Conservation (phyloP, 768 basidiomycete species). For the Dacryopinax spathularia region DNA sequence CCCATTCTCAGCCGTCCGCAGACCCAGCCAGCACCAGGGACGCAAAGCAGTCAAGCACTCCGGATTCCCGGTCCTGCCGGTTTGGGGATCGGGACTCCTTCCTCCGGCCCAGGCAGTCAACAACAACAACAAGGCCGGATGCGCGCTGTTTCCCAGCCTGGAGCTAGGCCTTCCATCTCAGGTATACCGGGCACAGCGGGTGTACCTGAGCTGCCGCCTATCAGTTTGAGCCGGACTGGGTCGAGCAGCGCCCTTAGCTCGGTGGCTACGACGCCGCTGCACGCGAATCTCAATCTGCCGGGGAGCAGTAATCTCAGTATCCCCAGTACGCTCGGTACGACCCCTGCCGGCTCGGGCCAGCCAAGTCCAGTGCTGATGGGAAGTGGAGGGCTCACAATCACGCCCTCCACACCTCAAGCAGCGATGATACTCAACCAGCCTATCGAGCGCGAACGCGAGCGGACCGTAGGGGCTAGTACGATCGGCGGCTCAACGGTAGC, state of each 20-base stretch:
- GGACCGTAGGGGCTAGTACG: no score
- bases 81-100: neutral
- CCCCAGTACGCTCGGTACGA: conserved; percentile 29
- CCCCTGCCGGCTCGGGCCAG: conserved; percentile 36
- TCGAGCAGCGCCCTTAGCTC: neutral
- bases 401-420: neutral
- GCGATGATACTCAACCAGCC: neutral
- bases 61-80: neutral
- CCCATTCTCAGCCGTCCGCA: neutral
- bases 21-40: neutral
- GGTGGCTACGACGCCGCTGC: conserved; percentile 21
- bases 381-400: conserved; percentile 20
- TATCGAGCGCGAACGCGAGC: neutral
- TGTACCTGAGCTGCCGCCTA: conserved; percentile 38
- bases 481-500: no score
- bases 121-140: conserved; percentile 30
- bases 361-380: conserved; percentile 33
- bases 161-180: conserved; percentile 47
- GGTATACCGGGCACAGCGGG: conserved; percentile 36
- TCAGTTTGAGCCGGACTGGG: neutral
- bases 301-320: conserved; percentile 11
- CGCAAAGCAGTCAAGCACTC: neutral
- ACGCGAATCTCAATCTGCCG: conserved; percentile 16
- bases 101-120: no score
- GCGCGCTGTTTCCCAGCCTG: conserved; percentile 67